These are phyloP conservation scores for Aaosphaeria pasadenensis DNA, from an alignment of 2,329 filamentous ascomycete species.

Conservation along the genomic window DNA sequence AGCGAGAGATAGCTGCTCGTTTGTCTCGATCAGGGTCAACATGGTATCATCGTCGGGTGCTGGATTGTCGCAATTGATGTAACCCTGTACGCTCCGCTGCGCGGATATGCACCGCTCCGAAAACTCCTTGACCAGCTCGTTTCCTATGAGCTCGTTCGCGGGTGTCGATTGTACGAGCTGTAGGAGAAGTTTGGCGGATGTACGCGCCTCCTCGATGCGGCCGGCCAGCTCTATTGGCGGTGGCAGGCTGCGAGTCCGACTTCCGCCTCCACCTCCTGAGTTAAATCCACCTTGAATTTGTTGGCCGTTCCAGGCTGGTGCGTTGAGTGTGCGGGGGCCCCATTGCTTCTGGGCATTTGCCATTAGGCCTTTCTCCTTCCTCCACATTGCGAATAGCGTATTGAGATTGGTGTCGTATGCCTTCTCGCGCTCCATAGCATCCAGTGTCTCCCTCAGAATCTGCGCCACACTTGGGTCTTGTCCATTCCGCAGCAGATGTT, in stretches of 20 bases:
- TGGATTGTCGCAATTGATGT: conserved; percentile 78
- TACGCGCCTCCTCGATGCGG: conserved; percentile 84
- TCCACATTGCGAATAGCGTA: conserved; percentile 81
- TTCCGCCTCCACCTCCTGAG: conserved; percentile 18
- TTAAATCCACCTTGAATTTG: not conserved
- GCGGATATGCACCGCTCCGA: conserved; percentile 80
- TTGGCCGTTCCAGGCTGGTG: conserved; percentile 38
- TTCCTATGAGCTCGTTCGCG: conserved; percentile 68
- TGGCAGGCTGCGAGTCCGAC: conserved; percentile 48
- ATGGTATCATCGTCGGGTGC: conserved; percentile 90
- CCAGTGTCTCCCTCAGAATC: conserved; percentile 82
- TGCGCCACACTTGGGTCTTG: conserved; percentile 76
- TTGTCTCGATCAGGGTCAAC: conserved; percentile 88
- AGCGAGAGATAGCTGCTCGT: conserved; percentile 82
- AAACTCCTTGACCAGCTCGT: conserved; percentile 93
- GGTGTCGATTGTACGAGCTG: conserved; percentile 88
- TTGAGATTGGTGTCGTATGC: conserved; percentile 70
- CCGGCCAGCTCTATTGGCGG: conserved; percentile 73
- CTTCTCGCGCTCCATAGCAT: conserved; percentile 71
- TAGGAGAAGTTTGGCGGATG: conserved; percentile 85
- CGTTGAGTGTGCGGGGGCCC: conserved; percentile 43
- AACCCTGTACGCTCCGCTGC: conserved; percentile 76
- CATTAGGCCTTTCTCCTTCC: conserved; percentile 66
- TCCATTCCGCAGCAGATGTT: conserved; percentile 68
- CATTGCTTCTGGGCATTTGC: conserved; percentile 30